Conservation (phyloP, 1,284 basidiomycete species). For the Paramarasmius palmivorus region DNA sequence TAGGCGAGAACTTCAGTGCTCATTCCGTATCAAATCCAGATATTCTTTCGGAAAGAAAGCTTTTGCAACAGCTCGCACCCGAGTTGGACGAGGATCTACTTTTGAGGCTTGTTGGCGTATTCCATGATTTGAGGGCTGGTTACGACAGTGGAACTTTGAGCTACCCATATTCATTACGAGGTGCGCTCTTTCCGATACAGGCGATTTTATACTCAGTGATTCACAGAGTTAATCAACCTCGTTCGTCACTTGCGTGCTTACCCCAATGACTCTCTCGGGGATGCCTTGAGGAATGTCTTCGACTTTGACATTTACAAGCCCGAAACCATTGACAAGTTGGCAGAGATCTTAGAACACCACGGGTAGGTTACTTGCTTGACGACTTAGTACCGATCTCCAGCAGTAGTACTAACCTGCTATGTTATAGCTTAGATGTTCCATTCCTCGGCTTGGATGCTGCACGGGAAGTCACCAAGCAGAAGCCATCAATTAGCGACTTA, state of each 20-base stretch:
- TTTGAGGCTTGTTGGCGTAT: conserved; percentile 56
- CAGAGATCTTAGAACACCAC: conserved; percentile 55
- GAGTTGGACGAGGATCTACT: conserved; percentile 55
- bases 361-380: conserved; percentile 48
- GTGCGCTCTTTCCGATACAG: no score
- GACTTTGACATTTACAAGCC: conserved; percentile 69
- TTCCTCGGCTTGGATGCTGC: conserved; percentile 56
- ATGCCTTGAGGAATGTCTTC: conserved; percentile 61
- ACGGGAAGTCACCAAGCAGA: conserved; percentile 48
- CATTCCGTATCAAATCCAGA: conserved; percentile 69
- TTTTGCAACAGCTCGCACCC: conserved; percentile 61
- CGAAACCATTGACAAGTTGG: conserved; percentile 61
- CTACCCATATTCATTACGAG: conserved; percentile 68
- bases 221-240: conserved; percentile 63
- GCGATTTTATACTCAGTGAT: not conserved
- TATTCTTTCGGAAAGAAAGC: conserved; percentile 55
- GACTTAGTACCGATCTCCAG: not conserved
- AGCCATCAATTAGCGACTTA: conserved; percentile 46
- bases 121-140: conserved; percentile 58
- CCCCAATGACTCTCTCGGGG: conserved; percentile 54
- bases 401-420: conserved; percentile 2
- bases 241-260: conserved; percentile 63
- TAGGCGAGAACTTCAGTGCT: conserved; percentile 67
- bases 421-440: conserved; percentile 48
- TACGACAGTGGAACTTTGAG: conserved; percentile 57